A percentile compares a stretch with the other conserved stretches of the same genome.
Conservation (phyloP, 2,329 filamentous ascomycete genomes). For the Aspergillus niger region DNA sequence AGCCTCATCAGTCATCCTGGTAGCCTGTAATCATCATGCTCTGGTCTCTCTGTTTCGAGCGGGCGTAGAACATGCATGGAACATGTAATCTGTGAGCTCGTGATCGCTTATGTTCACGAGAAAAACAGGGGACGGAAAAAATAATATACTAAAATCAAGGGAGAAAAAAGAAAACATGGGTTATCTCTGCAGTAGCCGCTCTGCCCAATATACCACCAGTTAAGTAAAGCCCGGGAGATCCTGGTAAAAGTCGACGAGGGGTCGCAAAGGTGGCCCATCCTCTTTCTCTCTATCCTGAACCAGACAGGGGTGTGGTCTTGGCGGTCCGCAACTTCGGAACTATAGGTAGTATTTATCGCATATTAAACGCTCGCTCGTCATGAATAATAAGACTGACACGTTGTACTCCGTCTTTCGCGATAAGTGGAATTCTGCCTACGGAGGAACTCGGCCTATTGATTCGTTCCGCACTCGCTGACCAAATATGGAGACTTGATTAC, state of each 20-base stretch:
- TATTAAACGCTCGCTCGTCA: background rate
- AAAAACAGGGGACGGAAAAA: background rate
- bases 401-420: background rate
- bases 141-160: background rate
- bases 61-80: conserved; percentile 44
- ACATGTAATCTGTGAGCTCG: conserved; percentile 26
- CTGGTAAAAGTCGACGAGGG: no score
- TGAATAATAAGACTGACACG: conserved; percentile 5
- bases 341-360: background rate
- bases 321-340: background rate
- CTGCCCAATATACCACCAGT: background rate
- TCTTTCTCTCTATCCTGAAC: background rate
- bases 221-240: background rate
- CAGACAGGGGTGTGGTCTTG: background rate
- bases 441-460: background rate
- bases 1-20: background rate
- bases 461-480: background rate
- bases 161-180: background rate
- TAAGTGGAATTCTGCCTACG: background rate
- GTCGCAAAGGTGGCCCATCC: no score
- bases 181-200: background rate
- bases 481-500: background rate
- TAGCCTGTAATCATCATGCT: background rate
- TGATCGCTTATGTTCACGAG: background rate
- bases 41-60: conserved; percentile 24